phyloP scores from a whole-genome alignment of 148 eudicot genomes.

The Pouteria glomerata region DNA sequence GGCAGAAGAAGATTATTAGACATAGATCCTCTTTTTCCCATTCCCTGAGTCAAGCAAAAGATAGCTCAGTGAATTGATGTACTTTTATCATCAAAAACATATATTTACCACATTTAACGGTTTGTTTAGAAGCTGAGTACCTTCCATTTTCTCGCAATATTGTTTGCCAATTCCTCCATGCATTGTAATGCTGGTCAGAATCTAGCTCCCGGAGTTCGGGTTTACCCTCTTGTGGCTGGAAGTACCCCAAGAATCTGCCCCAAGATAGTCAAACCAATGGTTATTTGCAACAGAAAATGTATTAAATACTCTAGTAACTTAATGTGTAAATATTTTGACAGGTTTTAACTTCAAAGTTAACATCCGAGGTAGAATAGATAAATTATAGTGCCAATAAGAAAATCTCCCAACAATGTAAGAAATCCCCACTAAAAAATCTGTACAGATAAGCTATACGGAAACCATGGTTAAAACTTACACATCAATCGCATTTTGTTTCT shows the following conservation, averaged over 20 bases:
- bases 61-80: background rate
- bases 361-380: background rate
- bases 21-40: background rate
- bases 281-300: background rate
- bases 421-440: background rate
- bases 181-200: conserved; percentile 43
- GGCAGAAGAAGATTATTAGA: background rate
- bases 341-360: background rate
- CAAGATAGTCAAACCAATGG: conserved; percentile 10
- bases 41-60: background rate
- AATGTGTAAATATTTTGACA: background rate
- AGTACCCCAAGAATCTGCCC: conserved; percentile 80
- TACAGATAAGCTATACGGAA: background rate
- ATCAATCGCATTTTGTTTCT: conserved; percentile 88
- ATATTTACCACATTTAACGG: background rate
- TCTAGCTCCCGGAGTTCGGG: conserved; percentile 69
- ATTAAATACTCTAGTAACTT: background rate
- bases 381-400: background rate
- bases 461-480: conserved; percentile 52
- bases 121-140: conserved; percentile 22
- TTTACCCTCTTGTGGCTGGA: conserved; percentile 64
- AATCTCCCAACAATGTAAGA: background rate
- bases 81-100: background rate
- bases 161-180: conserved; percentile 39
- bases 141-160: conserved; percentile 42